Percentiles rank a stretch among this genome's conserved stretches.
phyloP scores from a whole-genome alignment of 805 yeast species.

The Metschnikowia drakensbergensis region DNA sequence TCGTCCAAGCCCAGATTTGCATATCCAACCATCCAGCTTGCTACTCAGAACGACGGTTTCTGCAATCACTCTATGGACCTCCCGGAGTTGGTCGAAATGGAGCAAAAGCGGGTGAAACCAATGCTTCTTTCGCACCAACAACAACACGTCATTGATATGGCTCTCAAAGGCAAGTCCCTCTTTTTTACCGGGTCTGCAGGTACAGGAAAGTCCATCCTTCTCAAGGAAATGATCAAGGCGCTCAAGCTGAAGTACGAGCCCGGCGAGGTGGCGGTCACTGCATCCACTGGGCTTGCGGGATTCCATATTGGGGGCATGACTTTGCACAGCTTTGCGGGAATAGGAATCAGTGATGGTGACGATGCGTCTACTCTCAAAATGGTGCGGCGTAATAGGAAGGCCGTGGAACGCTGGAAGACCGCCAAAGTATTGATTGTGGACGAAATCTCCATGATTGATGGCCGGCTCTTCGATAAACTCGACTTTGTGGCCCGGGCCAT shows the following conservation, averaged over 20 bases:
- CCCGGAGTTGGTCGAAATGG: background rate
- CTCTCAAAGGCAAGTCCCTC: conserved; percentile 48
- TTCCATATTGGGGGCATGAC: conserved; percentile 91
- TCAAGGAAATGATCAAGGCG: conserved; percentile 55
- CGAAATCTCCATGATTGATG: conserved; percentile 94
- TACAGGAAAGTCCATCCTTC: conserved; percentile 76
- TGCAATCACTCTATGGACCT: background rate
- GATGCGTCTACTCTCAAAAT: conserved; percentile 43
- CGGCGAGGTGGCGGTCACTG: conserved; percentile 75
- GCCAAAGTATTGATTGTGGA: conserved; percentile 77
- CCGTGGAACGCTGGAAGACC: conserved; percentile 56
- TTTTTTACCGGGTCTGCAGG: conserved; percentile 87
- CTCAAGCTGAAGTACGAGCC: conserved; percentile 33
- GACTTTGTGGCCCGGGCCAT: conserved; percentile 61
- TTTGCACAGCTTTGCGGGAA: conserved; percentile 77
- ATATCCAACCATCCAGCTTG: conserved; percentile 27
- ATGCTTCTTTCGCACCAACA: conserved; percentile 52
- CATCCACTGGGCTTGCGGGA: conserved; percentile 96
- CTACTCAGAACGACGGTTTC: conserved; percentile 18
- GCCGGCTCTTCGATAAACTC: conserved; percentile 67
- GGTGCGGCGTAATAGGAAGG: conserved; percentile 45
- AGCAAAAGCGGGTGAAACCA: conserved; percentile 32
- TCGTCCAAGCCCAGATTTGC: background rate
- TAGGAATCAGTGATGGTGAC: conserved; percentile 69
- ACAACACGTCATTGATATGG: conserved; percentile 60